These are phyloP conservation scores for Blastomyces gilchristii DNA, from an alignment of 2,329 filamentous ascomycete genomes.

Conservation along the genomic window DNA sequence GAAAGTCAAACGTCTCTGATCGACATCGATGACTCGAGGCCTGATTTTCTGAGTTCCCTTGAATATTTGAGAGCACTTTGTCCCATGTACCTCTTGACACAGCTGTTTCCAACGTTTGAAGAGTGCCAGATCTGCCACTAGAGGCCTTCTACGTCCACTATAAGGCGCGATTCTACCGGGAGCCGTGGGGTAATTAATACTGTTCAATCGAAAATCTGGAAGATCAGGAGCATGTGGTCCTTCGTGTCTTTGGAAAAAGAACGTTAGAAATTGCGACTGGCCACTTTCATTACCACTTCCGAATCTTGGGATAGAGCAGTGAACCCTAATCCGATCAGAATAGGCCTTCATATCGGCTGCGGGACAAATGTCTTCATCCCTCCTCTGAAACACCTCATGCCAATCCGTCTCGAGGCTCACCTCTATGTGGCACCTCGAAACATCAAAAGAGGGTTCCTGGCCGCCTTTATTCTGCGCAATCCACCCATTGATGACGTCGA, in stretches of 20 bases:
- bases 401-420: conserved; percentile 1
- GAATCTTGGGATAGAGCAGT: conserved; percentile 1
- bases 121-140: conserved; percentile 3
- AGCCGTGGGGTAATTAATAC: background rate
- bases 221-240: background rate
- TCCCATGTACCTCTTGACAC: conserved; percentile 6
- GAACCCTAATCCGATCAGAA: conserved; percentile 9
- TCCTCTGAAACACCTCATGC: background rate
- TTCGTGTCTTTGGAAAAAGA: background rate
- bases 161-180: background rate
- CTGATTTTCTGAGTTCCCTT: conserved; percentile 1
- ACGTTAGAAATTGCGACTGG: background rate
- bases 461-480: background rate
- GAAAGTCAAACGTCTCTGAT: conserved; percentile 6
- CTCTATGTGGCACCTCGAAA: background rate
- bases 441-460: background rate
- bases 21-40: conserved; percentile 10
- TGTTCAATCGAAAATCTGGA: background rate
- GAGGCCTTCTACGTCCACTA: background rate
- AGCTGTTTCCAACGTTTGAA: conserved; percentile 9
- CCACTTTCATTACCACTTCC: background rate
- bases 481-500: background rate
- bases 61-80: conserved; percentile 2
- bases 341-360: conserved; percentile 6
- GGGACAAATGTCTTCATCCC: background rate